Evolutionary conservation across 495 filamentous ascomycete genomes (phyloP).

Genomic region (Jackrogersella multiformis): DNA sequence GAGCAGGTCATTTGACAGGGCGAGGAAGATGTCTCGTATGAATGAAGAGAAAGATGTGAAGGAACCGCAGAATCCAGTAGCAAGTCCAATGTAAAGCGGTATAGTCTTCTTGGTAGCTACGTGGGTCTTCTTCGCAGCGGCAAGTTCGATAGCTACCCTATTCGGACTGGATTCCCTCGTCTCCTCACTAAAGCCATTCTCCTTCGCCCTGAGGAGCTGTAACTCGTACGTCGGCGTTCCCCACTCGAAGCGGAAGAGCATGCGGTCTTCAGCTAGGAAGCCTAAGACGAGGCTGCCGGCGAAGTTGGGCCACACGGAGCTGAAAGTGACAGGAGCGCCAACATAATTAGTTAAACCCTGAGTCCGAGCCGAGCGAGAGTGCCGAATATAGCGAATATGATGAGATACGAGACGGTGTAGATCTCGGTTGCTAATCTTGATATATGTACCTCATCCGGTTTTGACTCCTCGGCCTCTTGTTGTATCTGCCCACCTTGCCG

Average conservation of each 20-base stretch:
- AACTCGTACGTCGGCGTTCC: conserved; percentile 51
- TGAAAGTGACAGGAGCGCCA: conserved; percentile 75
- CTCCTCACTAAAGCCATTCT: conserved; percentile 47
- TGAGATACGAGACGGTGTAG: conserved; percentile 81
- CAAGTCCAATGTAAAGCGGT: conserved; percentile 89
- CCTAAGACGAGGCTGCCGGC: conserved; percentile 86
- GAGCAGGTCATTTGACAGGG: conserved; percentile 75
- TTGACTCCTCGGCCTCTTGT: conserved; percentile 23
- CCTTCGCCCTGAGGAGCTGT: conserved; percentile 44
- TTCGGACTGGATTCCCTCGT: conserved; percentile 30
- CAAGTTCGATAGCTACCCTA: conserved; percentile 41
- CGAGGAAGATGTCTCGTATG: conserved; percentile 85
- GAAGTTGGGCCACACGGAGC: conserved; percentile 91
- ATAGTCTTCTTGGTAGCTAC: conserved; percentile 77
- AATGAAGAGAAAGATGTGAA: conserved; percentile 94
- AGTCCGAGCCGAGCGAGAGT: conserved; percentile 82
- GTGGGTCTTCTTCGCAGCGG: conserved; percentile 62
- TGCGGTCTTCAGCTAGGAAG: conserved; percentile 81
- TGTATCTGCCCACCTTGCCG: conserved; percentile 8
- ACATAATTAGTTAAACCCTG: conserved; percentile 84
- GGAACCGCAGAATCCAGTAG: conserved; percentile 93
- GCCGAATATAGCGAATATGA: conserved; percentile 87
- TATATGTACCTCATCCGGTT: conserved; percentile 29
- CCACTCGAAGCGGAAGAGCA: conserved; percentile 77
- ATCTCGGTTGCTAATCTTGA: conserved; percentile 73